A percentile compares a stretch with the other conserved stretches of the same genome.
These are phyloP conservation scores for Choanephora cucurbitarum DNA, from an alignment of 371 early-diverging fungal genomes.

Conservation along the genomic window DNA sequence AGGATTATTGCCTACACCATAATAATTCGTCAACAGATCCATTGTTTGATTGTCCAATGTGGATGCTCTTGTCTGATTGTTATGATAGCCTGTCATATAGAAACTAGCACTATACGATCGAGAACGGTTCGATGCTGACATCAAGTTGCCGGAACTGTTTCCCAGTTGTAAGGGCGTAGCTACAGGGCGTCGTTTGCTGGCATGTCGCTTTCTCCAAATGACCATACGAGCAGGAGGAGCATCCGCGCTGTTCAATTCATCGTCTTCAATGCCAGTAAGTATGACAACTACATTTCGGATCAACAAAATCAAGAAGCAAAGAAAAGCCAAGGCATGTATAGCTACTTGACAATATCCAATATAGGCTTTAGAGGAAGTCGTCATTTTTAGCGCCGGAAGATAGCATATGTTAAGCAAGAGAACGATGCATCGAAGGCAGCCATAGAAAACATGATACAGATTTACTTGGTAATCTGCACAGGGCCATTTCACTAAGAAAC, in stretches of 20 bases:
- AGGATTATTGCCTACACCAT: not conserved
- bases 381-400: conserved; percentile 16
- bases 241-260: conserved; percentile 23
- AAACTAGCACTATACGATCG: conserved; percentile 14
- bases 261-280: conserved; percentile 17
- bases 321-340: conserved; percentile 35
- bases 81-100: conserved; percentile 4
- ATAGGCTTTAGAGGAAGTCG: conserved; percentile 28
- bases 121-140: conserved; percentile 1
- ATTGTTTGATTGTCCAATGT: conserved; percentile 6
- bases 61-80: not conserved
- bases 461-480: conserved; percentile 38
- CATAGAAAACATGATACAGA: conserved; percentile 25
- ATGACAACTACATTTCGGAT: conserved; percentile 22
- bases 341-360: conserved; percentile 40
- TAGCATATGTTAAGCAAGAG: conserved; percentile 34
- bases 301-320: conserved; percentile 25
- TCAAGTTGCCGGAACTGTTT: conserved; percentile 7
- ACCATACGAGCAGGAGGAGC: conserved; percentile 23
- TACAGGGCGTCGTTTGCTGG: conserved; percentile 1
- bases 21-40: conserved; percentile 10
- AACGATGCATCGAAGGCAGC: conserved; percentile 26
- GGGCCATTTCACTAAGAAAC: conserved; percentile 26
- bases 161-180: not conserved
- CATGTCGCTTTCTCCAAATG: conserved; percentile 16